Percentiles rank a stretch among this genome's conserved stretches.
These are phyloP conservation scores for Penicillium malachiteum DNA, from an alignment of 495 filamentous ascomycete genomes.

Conservation along the genomic window DNA sequence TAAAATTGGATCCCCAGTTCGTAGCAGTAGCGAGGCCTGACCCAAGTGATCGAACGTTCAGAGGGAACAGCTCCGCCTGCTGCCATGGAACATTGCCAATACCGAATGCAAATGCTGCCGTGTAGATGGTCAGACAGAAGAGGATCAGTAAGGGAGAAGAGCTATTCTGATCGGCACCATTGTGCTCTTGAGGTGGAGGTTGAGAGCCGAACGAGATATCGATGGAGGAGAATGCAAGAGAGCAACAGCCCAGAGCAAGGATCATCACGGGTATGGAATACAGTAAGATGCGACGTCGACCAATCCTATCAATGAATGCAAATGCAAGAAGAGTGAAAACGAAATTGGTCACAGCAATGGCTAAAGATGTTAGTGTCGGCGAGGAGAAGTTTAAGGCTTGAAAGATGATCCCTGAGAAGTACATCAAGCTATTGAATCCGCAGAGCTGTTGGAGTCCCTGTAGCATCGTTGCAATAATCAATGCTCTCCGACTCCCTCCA, in stretches of 20 bases:
- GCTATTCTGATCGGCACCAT: conserved; percentile 9
- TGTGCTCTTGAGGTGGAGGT: conserved; percentile 3
- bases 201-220: conserved; percentile 25
- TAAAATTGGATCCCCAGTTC: conserved; percentile 85
- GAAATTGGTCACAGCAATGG: conserved; percentile 83
- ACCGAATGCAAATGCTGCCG: conserved; percentile 81
- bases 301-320: conserved; percentile 74
- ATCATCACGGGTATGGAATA: conserved; percentile 85
- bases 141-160: conserved; percentile 55
- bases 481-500: conserved; percentile 69
- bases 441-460: conserved; percentile 89
- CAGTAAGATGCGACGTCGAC: conserved; percentile 77
- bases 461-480: conserved; percentile 80
- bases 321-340: conserved; percentile 76
- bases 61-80: conserved; percentile 85
- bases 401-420: conserved; percentile 92
- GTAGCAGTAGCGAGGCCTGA: conserved; percentile 81
- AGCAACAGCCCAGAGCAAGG: conserved; percentile 63
- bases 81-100: conserved; percentile 93
- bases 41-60: conserved; percentile 77
- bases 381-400: conserved; percentile 72
- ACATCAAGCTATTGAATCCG: conserved; percentile 94
- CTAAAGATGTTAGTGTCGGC: conserved; percentile 78
- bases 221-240: conserved; percentile 65
- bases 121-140: conserved; percentile 74